Evolutionary conservation across 108 stramenopile species (phyloP).

Genomic region (Cylindrotheca closterium): DNA sequence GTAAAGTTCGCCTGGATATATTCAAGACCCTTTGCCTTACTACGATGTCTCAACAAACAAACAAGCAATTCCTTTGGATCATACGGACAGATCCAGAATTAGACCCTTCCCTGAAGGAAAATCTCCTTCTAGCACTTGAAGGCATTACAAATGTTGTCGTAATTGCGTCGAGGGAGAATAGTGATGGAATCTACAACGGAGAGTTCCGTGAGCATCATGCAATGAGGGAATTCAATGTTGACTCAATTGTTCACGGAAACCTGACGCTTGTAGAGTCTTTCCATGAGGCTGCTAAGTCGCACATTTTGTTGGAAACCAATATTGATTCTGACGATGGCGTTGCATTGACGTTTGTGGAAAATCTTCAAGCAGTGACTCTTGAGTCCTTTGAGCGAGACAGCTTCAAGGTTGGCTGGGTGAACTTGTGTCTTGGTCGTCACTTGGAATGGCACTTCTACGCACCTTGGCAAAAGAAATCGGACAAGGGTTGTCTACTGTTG

Average conservation of each 20-base stretch:
- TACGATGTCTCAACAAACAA: slow-evolving; percentile 32
- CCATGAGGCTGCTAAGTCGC: not conserved
- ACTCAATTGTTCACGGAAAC: not conserved
- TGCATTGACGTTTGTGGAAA: not conserved
- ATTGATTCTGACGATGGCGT: not conserved
- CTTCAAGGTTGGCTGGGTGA: not conserved
- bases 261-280: not conserved
- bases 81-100: slow-evolving; percentile 46
- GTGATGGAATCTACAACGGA: not conserved
- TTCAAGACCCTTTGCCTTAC: slow-evolving; percentile 53
- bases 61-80: slow-evolving; percentile 49
- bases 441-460: not conserved
- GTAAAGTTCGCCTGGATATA: slow-evolving; percentile 42
- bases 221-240: not conserved
- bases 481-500: not conserved
- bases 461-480: not conserved
- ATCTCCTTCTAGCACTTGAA: not conserved
- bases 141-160: not conserved
- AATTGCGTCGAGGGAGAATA: not conserved
- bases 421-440: not conserved
- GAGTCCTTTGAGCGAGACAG: not conserved
- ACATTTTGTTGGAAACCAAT: not conserved
- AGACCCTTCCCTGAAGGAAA: not conserved
- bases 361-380: not conserved
- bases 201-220: not conserved